Conservation (phyloP, 2,329 filamentous ascomycete genomes). For the Ampelomyces quisqualis region DNA sequence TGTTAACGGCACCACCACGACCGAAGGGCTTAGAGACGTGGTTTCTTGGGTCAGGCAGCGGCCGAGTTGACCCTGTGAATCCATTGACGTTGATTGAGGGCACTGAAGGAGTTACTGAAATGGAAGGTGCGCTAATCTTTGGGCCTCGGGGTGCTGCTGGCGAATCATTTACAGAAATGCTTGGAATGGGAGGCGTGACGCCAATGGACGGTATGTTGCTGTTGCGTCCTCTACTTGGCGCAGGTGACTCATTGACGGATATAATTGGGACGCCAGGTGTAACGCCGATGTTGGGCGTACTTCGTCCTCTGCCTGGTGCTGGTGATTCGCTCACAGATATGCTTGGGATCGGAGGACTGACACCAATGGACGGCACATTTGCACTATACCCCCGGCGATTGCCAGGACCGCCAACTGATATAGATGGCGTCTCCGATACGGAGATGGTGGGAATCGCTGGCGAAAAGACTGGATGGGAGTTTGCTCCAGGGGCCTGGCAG, state of each 20-base stretch:
- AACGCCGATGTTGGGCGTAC: slow-evolving; percentile 20
- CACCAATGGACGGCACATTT: slow-evolving; percentile 20
- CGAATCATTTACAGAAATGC: slow-evolving; percentile 30
- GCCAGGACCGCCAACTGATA: not conserved
- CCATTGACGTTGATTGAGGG: slow-evolving; percentile 35
- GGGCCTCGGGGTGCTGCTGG: slow-evolving; percentile 14
- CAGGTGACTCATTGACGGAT: slow-evolving; percentile 22
- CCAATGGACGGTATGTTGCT: slow-evolving; percentile 13
- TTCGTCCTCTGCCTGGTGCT: slow-evolving; percentile 11
- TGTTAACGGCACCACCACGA: slow-evolving; percentile 38
- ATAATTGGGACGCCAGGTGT: slow-evolving; percentile 29
- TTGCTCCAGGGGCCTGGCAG: slow-evolving; percentile 44
- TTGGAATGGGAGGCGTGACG: slow-evolving; percentile 28
- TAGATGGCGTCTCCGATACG: slow-evolving; percentile 14
- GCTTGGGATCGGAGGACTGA: slow-evolving; percentile 22
- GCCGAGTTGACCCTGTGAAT: slow-evolving; percentile 45
- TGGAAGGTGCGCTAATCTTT: slow-evolving; percentile 24
- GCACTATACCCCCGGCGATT: slow-evolving; percentile 1
- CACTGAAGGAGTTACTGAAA: slow-evolving; percentile 24
- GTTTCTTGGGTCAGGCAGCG: slow-evolving; percentile 49
- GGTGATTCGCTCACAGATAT: slow-evolving; percentile 23
- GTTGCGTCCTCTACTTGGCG: slow-evolving; percentile 7
- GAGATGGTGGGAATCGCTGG: slow-evolving; percentile 26
- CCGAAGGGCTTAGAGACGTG: slow-evolving; percentile 42
- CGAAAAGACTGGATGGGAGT: slow-evolving; percentile 28